Evolutionary conservation across 2,329 filamentous ascomycete genomes (phyloP).

Genomic region (Bipolaris zeicola): DNA sequence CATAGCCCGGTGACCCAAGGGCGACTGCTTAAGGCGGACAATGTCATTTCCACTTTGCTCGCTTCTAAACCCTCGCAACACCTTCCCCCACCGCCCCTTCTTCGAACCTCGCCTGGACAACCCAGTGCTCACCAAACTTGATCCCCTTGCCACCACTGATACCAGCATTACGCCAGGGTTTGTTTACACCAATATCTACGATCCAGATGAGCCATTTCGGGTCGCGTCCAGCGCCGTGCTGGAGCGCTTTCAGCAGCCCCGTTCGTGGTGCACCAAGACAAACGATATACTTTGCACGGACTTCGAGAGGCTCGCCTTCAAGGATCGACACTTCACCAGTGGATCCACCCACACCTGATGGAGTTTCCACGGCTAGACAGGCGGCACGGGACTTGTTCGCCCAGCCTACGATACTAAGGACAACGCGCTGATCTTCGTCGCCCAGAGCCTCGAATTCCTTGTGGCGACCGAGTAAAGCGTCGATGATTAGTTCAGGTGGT

Average conservation of each 20-base stretch:
- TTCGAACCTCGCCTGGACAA: slow-evolving; percentile 67
- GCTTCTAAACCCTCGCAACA: slow-evolving; percentile 8
- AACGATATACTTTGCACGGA: slow-evolving; percentile 81
- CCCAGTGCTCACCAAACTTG: slow-evolving; percentile 87
- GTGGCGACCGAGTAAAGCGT: slow-evolving; percentile 85
- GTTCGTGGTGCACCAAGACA: slow-evolving; percentile 86
- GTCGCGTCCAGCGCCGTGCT: slow-evolving; percentile 59
- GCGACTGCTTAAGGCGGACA: not conserved
- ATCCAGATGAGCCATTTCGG: slow-evolving; percentile 78
- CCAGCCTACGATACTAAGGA: slow-evolving; percentile 92
- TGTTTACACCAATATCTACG: slow-evolving; percentile 84
- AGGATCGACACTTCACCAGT: slow-evolving; percentile 63
- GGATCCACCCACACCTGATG: slow-evolving; percentile 83
- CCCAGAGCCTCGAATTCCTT: slow-evolving; percentile 87
- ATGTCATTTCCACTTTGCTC: not conserved
- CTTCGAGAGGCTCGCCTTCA: slow-evolving; percentile 78
- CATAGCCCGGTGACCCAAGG: not conserved
- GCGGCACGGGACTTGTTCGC: slow-evolving; percentile 84
- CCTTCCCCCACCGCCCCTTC: slow-evolving; percentile 14
- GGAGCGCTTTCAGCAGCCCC: slow-evolving; percentile 78
- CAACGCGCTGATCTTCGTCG: slow-evolving; percentile 78
- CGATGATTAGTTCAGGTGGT: slow-evolving; percentile 80
- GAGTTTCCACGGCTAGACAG: slow-evolving; percentile 86
- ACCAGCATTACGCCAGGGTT: slow-evolving; percentile 83
- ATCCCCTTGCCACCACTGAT: slow-evolving; percentile 82